Percentiles rank a stretch among this genome's conserved stretches.
These are phyloP conservation scores for Sordariomycetes sp. DNA, from an alignment of 2,329 filamentous ascomycete genomes.

Conservation along the genomic window DNA sequence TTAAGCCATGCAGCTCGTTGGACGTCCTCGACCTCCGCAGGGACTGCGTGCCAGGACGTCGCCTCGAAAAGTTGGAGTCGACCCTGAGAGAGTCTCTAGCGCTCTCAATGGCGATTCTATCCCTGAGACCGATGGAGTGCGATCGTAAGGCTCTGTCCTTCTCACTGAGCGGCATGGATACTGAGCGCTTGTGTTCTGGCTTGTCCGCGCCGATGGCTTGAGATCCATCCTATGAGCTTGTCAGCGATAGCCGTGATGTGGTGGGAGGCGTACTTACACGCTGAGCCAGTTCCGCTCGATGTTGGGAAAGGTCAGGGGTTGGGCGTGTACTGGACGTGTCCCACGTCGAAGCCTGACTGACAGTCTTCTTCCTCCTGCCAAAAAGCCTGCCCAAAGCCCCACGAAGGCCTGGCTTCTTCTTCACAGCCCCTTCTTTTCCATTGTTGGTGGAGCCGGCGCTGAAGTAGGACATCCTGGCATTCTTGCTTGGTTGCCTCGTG, in stretches of 20 bases:
- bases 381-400: constrained; percentile 49
- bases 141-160: constrained; percentile 52
- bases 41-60: constrained; percentile 11
- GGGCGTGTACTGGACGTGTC: neutral
- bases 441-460: constrained; percentile 22
- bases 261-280: neutral
- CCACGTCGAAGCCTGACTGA: neutral
- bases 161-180: constrained; percentile 51
- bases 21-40: constrained; percentile 10
- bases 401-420: constrained; percentile 50
- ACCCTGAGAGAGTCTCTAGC: constrained; percentile 43
- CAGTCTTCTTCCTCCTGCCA: constrained; percentile 43
- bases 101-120: constrained; percentile 42
- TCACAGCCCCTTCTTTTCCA: constrained; percentile 24
- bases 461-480: constrained; percentile 34
- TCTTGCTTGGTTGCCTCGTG: constrained; percentile 7
- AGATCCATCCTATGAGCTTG: constrained; percentile 31
- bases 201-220: constrained; percentile 5
- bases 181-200: constrained; percentile 35
- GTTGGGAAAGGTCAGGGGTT: neutral
- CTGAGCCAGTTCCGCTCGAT: neutral
- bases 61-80: constrained; percentile 28
- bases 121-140: constrained; percentile 49
- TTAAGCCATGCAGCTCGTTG: constrained; percentile 43
- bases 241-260: neutral